Conservation (phyloP, 352 stramenopile genomes). For the Globisporangium uncinulatum region DNA sequence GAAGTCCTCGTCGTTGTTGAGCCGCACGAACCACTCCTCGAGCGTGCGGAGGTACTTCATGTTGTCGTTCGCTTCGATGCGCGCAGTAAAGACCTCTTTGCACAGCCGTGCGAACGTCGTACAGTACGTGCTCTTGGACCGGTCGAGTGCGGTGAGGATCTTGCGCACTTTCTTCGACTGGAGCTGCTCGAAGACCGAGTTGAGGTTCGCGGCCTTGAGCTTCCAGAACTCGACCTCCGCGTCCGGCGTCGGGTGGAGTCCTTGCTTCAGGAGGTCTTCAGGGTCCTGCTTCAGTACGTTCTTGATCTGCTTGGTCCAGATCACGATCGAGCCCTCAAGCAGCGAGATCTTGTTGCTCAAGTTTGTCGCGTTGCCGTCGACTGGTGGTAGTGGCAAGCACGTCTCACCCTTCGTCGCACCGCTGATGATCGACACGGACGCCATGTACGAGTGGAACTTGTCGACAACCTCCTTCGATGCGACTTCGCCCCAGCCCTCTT, state of each 20-base stretch:
- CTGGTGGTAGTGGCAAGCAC: conserved; percentile 92
- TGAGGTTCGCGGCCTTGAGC: conserved; percentile 93
- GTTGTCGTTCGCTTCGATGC: conserved; percentile 97
- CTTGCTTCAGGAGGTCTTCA: conserved; percentile 94
- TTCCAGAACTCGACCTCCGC: conserved; percentile 98
- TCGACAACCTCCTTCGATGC: conserved; percentile 96
- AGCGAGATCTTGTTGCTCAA: conserved; percentile 93
- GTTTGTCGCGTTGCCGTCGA: conserved; percentile 78
- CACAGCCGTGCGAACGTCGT: conserved; percentile 95
- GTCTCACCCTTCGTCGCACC: conserved; percentile 97
- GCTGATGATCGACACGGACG: conserved; percentile 94
- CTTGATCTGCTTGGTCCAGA: conserved; percentile 99
- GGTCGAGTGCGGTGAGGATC: conserved; percentile 93
- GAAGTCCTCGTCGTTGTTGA: conserved; percentile 95
- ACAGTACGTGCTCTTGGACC: conserved; percentile 96
- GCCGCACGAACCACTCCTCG: conserved; percentile 95
- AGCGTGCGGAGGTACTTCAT: conserved; percentile 97
- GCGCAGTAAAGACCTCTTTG: conserved; percentile 96
- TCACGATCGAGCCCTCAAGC: conserved; percentile 97
- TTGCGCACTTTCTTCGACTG: conserved; percentile 92
- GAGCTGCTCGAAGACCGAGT: conserved; percentile 94
- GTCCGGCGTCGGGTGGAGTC: conserved; percentile 95
- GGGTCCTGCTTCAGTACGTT: conserved; percentile 98
- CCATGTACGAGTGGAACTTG: conserved; percentile 96
- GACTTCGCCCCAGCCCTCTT: conserved; percentile 95